phyloP scores from a whole-genome alignment of 495 filamentous ascomycete genomes.

The Parathielavia hyrcaniae region DNA sequence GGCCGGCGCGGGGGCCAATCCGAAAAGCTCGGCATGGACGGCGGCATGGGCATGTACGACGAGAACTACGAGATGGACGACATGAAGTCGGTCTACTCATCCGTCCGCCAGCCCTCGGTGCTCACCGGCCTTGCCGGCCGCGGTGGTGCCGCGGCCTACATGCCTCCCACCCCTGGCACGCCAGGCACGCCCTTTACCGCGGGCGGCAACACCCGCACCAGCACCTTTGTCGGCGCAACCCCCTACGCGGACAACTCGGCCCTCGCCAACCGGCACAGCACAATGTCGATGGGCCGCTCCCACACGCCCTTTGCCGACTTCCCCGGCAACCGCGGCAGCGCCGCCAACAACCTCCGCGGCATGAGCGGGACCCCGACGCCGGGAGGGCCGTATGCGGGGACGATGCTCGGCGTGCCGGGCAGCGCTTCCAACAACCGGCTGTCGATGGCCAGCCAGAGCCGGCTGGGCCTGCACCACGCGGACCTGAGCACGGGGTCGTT shows the following conservation, averaged over 20 bases:
- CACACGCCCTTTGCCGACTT: conserved; percentile 47
- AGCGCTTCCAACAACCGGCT: conserved; percentile 36
- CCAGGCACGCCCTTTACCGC: conserved; percentile 54
- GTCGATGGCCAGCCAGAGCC: conserved; percentile 36
- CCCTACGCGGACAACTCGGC: conserved; percentile 36
- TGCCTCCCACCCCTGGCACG: conserved; percentile 69
- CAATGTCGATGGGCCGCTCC: conserved; percentile 44
- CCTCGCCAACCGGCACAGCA: conserved; percentile 43
- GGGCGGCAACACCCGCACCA: conserved; percentile 38
- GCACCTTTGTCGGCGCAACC: conserved; percentile 32
- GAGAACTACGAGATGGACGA: conserved; percentile 93
- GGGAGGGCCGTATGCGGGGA: conserved; percentile 2
- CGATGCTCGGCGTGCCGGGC: conserved; percentile 32
- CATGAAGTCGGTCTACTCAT: conserved; percentile 93
- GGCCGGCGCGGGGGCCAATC: conserved; percentile 69
- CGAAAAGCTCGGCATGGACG: conserved; percentile 55
- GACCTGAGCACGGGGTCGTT: conserved; percentile 56
- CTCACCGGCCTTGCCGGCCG: conserved; percentile 76
- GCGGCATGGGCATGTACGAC: conserved; percentile 50
- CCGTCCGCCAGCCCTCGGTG: conserved; percentile 86
- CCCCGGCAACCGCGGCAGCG: conserved; percentile 28
- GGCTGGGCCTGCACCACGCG: conserved; percentile 40
- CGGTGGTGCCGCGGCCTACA: conserved; percentile 52
- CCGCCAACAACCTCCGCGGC: conserved; percentile 31
- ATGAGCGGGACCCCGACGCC: conserved; percentile 40